These are phyloP conservation scores for Przewalskia tangutica DNA, from an alignment of 257 asterid species.

Conservation along the genomic window DNA sequence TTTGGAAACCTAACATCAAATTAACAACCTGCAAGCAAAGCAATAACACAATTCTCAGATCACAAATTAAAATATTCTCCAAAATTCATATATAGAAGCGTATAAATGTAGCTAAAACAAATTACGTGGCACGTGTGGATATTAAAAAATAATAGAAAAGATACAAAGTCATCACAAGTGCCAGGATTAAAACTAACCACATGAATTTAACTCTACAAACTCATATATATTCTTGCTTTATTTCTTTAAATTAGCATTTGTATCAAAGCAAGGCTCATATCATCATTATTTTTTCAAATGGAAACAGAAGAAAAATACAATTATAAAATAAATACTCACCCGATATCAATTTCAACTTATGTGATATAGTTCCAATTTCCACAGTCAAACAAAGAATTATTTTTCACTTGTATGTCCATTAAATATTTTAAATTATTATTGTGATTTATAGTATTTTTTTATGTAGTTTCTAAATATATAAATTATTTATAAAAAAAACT, in stretches of 20 bases:
- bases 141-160: not conserved
- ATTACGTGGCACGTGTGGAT: not conserved
- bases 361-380: too few species aligned
- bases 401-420: too few species aligned
- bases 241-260: not conserved
- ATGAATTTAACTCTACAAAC: not conserved
- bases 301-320: too few species aligned
- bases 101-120: not conserved
- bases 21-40: not conserved
- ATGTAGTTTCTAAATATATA: too few species aligned
- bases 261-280: not conserved
- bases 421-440: too few species aligned
- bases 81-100: not conserved
- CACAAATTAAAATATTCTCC: not conserved
- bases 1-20: not conserved
- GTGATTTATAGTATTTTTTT: too few species aligned
- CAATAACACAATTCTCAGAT: not conserved
- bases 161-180: not conserved
- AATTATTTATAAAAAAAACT: too few species aligned
- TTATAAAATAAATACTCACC: not conserved
- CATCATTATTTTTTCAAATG: not conserved
- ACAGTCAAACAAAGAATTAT: too few species aligned
- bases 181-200: not conserved
- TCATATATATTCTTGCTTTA: not conserved
- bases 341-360: too few species aligned